These are phyloP conservation scores for Haematococcus lacustris DNA, from an alignment of 139 green algal species.

Conservation along the genomic window DNA sequence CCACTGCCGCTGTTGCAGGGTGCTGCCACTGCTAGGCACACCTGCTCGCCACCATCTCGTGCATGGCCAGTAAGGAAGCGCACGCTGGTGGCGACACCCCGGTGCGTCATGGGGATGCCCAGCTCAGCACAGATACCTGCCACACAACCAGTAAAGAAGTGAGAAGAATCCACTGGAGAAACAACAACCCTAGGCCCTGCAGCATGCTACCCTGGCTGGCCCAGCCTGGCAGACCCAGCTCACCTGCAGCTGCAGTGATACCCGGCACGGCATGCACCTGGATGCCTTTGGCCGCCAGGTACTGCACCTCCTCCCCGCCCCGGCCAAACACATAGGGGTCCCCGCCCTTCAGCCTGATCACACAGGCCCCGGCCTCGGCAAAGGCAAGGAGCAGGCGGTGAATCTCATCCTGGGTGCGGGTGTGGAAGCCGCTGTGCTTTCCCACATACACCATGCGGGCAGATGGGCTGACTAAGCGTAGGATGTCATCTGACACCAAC, in stretches of 20 bases:
- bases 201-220: too few relatives aligned
- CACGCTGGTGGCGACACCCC: conserved; percentile 83
- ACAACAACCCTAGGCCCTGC: too few relatives aligned
- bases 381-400: conserved; percentile 88
- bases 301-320: conserved; percentile 88
- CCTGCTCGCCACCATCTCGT: conserved; percentile 68
- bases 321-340: conserved; percentile 92
- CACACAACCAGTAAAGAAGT: too few relatives aligned
- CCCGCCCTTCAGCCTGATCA: conserved; percentile 85
- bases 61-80: conserved; percentile 90
- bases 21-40: background rate
- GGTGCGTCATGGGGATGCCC: conserved; percentile 84
- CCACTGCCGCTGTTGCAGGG: background rate
- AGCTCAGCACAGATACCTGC: conserved; percentile 45
- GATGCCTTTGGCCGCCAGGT: conserved; percentile 72
- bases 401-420: conserved; percentile 87
- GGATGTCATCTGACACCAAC: conserved; percentile 71
- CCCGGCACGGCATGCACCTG: conserved; percentile 80
- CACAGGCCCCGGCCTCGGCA: conserved; percentile 61
- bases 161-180: too few relatives aligned
- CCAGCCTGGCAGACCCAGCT: too few relatives aligned
- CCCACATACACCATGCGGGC: conserved; percentile 95
- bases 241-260: conserved; percentile 53
- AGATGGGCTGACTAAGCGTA: conserved; percentile 58
- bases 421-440: conserved; percentile 93